These are phyloP conservation scores for Microbotryomycetes sp. DNA, from an alignment of 1,284 basidiomycete genomes.

Conservation along the genomic window DNA sequence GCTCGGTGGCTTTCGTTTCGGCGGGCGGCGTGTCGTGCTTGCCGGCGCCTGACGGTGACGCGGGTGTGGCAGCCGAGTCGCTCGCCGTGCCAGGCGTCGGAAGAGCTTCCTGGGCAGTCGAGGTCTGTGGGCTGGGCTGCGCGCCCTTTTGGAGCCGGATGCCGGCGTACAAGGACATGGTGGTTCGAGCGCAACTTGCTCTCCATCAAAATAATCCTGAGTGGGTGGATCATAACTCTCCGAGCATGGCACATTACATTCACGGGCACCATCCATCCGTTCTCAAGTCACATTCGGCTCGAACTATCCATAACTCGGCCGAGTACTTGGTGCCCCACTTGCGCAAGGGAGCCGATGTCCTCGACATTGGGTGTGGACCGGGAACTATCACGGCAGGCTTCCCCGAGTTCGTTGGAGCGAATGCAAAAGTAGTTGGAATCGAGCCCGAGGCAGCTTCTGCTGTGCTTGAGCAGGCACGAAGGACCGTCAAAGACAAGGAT, in stretches of 20 bases:
- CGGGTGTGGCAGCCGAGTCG: no score
- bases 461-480: constrained; percentile 14
- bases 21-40: no score
- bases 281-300: background rate
- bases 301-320: background rate
- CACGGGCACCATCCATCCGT: constrained; percentile 1
- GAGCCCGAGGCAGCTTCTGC: constrained; percentile 11
- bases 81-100: no score
- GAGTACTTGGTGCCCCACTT: background rate
- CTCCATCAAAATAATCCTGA: no score
- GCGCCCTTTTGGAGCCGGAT: background rate
- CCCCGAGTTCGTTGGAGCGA: constrained; percentile 6
- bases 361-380: constrained; percentile 30
- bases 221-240: no score
- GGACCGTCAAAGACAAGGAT: background rate
- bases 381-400: constrained; percentile 31
- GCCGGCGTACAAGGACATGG: background rate
- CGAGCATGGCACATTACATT: background rate
- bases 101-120: no score
- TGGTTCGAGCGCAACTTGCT: no score
- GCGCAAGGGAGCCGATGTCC: background rate
- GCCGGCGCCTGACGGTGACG: no score
- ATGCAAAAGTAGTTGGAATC: constrained; percentile 23
- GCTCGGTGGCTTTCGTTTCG: no score
- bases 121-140: no score